Evolutionary conservation across 2,329 filamentous ascomycete genomes (phyloP).

Genomic region (Sclerotinia glacialis): DNA sequence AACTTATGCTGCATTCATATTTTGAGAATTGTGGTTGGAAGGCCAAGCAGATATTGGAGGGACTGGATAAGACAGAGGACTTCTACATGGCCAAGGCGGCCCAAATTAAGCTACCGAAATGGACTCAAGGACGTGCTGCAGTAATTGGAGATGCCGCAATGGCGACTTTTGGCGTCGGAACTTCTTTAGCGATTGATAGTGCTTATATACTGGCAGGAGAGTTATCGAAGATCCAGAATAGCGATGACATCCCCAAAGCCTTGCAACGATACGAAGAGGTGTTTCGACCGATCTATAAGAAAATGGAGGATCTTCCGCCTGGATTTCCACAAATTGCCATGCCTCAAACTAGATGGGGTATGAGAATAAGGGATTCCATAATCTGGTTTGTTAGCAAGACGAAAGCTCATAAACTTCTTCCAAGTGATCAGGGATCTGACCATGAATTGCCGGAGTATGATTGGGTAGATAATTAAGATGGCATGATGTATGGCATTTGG

Average conservation of each 20-base stretch:
- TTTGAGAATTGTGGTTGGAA: constrained; percentile 46
- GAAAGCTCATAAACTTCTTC: constrained; percentile 39
- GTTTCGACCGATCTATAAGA: constrained; percentile 37
- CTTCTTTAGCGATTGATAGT: constrained; percentile 42
- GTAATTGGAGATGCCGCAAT: constrained; percentile 55
- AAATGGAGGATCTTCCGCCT: constrained; percentile 37
- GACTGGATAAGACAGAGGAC: constrained; percentile 40
- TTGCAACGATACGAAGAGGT: constrained; percentile 41
- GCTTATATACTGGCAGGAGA: constrained; percentile 50
- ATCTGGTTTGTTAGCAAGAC: constrained; percentile 41
- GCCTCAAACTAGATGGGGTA: constrained; percentile 47
- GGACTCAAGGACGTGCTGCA: constrained; percentile 43
- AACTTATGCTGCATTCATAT: constrained; percentile 27
- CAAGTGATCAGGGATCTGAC: constrained; percentile 36
- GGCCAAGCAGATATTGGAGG: constrained; percentile 41
- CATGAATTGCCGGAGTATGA: constrained; percentile 44
- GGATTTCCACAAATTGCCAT: constrained; percentile 42
- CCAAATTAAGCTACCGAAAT: constrained; percentile 43
- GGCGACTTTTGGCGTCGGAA: constrained; percentile 45
- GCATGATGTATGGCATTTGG: too few relatives aligned
- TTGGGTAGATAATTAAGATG: neutral
- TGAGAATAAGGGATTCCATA: constrained; percentile 46
- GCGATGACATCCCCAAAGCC: constrained; percentile 38
- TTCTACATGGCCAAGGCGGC: constrained; percentile 44
- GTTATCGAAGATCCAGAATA: constrained; percentile 35